Evolutionary conservation across 2,329 filamentous ascomycete genomes (phyloP), one percentile per base, ranked within the genome.

Genomic region (Colletotrichum sp.): DNA sequence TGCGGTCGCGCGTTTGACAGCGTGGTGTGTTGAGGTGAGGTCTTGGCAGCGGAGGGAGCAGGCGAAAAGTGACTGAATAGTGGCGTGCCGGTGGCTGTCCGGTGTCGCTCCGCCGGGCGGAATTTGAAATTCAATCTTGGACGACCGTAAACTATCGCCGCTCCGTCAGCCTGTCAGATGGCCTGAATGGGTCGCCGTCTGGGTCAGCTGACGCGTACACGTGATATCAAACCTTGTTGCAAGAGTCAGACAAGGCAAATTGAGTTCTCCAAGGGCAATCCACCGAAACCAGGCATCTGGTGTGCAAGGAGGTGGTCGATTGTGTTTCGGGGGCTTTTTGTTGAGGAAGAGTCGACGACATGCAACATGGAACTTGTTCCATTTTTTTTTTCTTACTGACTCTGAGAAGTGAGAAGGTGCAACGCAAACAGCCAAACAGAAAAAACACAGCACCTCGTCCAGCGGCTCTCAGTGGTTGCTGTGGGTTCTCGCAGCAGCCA

Each of bases 91-190:
- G 52, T 74, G 68, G 52, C n/a, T 30, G 61, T 48, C 72, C 63
- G 63, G 69, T 64, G 30, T 73, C 59, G 71, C 71, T 76, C 74
- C 74, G 74, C 74, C 71, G 43, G 69, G 69, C 70, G 71, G 74
- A 69, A 76, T n/a, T 14, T 34, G 52, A 52, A 43, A 32, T 68
- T 36, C 57, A 69, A 36, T 21, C 24, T 61, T 21, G 36, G 24
- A 43, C 14, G 34, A 63, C 39, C 16, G 55, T 30, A 28, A 28
- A 55, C 32, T 6, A 39, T 59, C 21, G 52, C 24, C 66, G 32
- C n/a, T 30, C 34, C 14, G 66, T 60, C 65, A 59, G 67, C 36
- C 59, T 24, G 57, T 70, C 61, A 67, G 24, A 52, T 59, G 16
- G 10, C 61, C 57, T 36, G 59, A 39, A 18, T 48, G 8, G 26